Conservation (phyloP, 441 rosid genomes). For the Arabidopsis lyrata region DNA sequence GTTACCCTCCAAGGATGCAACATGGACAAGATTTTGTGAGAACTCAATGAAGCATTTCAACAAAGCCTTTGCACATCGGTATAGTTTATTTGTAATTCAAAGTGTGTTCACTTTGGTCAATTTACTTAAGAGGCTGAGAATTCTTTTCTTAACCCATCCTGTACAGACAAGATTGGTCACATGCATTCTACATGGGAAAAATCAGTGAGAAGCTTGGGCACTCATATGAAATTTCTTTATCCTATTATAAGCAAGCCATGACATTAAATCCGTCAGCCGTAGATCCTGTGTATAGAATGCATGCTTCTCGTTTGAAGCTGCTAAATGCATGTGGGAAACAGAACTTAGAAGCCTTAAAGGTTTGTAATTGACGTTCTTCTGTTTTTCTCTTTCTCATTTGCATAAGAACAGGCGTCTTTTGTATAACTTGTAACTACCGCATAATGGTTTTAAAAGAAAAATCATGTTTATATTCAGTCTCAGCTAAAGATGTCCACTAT, state of each 20-base stretch:
- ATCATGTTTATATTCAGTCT: constrained; percentile 17
- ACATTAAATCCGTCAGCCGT: constrained; percentile 86
- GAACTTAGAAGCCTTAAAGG: constrained; percentile 83
- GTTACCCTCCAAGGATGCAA: constrained; percentile 83
- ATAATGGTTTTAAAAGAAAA: constrained; percentile 28
- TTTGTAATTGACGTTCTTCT: constrained; percentile 43
- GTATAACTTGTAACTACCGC: constrained; percentile 21
- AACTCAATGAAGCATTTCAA: constrained; percentile 91
- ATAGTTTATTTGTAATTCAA: constrained; percentile 40
- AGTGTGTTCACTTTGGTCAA: constrained; percentile 24
- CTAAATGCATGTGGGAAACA: constrained; percentile 75
- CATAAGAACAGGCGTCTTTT: constrained; percentile 20
- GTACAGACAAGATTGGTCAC: constrained; percentile 97
- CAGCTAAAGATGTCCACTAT: constrained; percentile 24
- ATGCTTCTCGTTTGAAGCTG: constrained; percentile 94
- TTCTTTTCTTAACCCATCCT: constrained; percentile 30
- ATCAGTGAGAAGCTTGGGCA: constrained; percentile 95
- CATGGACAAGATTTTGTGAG: constrained; percentile 81
- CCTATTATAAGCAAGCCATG: constrained; percentile 86
- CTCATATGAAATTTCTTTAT: constrained; percentile 66
- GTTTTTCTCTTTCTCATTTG: constrained; percentile 25
- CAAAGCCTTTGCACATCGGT: constrained; percentile 92
- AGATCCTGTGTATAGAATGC: constrained; percentile 98
- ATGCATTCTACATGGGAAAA: constrained; percentile 98
- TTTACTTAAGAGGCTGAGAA: constrained; percentile 34